phyloP scores from a whole-genome alignment of 768 basidiomycete species.

The Leucosporidium yakuticum region DNA sequence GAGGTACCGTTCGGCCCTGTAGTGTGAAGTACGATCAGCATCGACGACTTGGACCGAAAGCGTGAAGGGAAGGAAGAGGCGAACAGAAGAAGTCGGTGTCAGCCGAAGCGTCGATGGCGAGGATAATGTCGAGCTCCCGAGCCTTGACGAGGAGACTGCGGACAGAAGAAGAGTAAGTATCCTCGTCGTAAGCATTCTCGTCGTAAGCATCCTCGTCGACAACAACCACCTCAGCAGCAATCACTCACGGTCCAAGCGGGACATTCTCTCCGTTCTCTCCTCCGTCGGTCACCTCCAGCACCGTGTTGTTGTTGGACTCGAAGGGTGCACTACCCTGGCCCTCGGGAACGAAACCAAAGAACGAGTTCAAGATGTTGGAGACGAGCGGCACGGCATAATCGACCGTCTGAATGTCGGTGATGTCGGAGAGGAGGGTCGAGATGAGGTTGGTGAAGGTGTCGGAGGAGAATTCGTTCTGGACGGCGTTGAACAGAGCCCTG shows the following conservation, averaged over 20 bases:
- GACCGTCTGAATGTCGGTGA: constrained; percentile 29
- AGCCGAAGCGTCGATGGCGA: constrained; percentile 61
- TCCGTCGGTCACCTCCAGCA: constrained; percentile 66
- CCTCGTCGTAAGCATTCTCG: too few relatives aligned
- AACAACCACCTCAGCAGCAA: neutral
- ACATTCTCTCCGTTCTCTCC: constrained; percentile 64
- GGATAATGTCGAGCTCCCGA: constrained; percentile 64
- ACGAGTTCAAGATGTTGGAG: constrained; percentile 48
- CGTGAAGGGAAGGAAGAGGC: too few relatives aligned
- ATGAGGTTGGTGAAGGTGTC: constrained; percentile 5
- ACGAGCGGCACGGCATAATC: constrained; percentile 31
- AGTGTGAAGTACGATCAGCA: neutral
- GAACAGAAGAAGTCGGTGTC: constrained; percentile 41
- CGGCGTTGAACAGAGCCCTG: constrained; percentile 42
- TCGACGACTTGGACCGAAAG: constrained; percentile 1
- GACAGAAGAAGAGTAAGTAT: constrained; percentile 38
- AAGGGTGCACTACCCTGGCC: constrained; percentile 28
- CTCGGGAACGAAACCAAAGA: constrained; percentile 36
- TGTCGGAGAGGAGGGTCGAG: constrained; percentile 4
- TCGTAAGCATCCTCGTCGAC: too few relatives aligned
- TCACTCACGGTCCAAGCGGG: constrained; percentile 45
- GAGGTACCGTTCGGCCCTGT: constrained; percentile 63
- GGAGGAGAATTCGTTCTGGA: constrained; percentile 5
- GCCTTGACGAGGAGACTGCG: constrained; percentile 65
- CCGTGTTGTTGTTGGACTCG: constrained; percentile 52